These are phyloP conservation scores for Pulveroboletus frians DNA, from an alignment of 768 basidiomycete species.

Conservation along the genomic window DNA sequence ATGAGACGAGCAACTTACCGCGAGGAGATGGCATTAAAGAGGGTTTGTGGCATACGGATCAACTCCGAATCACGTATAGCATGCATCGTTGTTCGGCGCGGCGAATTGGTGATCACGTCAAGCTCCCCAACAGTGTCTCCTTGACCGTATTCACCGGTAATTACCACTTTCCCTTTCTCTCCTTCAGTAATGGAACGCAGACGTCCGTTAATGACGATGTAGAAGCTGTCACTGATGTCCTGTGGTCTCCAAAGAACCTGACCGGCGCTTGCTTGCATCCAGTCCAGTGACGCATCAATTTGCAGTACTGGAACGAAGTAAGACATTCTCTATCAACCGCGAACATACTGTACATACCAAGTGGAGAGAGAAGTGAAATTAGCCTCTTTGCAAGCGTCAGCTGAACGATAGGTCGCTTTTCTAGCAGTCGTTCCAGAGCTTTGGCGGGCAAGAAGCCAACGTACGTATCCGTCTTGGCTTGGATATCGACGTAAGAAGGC, in stretches of 20 bases:
- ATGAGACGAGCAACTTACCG: constrained; percentile 40
- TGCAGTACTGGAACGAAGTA: constrained; percentile 65
- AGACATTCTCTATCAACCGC: background rate
- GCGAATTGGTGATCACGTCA: constrained; percentile 91
- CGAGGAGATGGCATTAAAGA: constrained; percentile 96
- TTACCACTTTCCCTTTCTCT: constrained; percentile 68
- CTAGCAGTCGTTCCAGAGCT: constrained; percentile 84
- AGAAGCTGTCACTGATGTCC: constrained; percentile 91
- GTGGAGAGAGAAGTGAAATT: constrained; percentile 88
- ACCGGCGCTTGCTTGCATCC: constrained; percentile 96
- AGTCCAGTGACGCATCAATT: constrained; percentile 94
- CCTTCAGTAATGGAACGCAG: constrained; percentile 84
- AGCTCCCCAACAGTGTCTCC: constrained; percentile 96
- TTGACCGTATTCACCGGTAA: constrained; percentile 92
- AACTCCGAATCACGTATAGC: constrained; percentile 98
- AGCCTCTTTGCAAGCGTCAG: constrained; percentile 94
- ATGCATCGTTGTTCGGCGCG: constrained; percentile 85
- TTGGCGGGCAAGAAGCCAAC: constrained; percentile 91
- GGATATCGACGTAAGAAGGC: constrained; percentile 94
- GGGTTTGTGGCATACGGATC: constrained; percentile 92
- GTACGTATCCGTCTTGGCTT: constrained; percentile 96
- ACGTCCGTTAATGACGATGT: constrained; percentile 97
- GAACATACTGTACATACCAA: constrained; percentile 47
- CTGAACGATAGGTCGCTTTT: constrained; percentile 92
- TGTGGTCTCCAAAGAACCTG: constrained; percentile 92